A percentile compares a stretch with the other conserved stretches of the same genome.
phyloP scores from a whole-genome alignment of 345 rosid species.

The Eutrema japonicum region DNA sequence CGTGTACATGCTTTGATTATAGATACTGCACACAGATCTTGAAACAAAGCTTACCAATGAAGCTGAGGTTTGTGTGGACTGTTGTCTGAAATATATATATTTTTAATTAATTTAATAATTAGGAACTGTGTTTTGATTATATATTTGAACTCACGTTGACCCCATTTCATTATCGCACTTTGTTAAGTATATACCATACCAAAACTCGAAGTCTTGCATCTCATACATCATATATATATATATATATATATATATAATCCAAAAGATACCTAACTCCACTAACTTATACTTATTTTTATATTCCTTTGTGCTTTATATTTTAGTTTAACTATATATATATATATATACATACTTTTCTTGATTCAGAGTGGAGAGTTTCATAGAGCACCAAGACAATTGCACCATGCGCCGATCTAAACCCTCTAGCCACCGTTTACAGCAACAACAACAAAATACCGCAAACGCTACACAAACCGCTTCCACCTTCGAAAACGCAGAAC shows the following conservation, averaged over 20 bases:
- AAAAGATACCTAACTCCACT: conserved; percentile 46
- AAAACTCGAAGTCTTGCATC: conserved; percentile 39
- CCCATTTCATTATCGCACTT: conserved; percentile 37
- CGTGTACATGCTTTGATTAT: conserved; percentile 37
- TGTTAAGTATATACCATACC: conserved; percentile 36
- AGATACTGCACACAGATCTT: conserved; percentile 24
- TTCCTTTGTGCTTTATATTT: conserved; percentile 31
- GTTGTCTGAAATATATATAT: conserved; percentile 3
- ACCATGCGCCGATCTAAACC: conserved; percentile 60
- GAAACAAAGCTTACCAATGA: conserved; percentile 32
- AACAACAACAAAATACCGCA: conserved; percentile 38
- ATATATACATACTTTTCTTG: conserved; percentile 20
- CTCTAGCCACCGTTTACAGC: conserved; percentile 50
- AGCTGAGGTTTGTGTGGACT: conserved; percentile 32
- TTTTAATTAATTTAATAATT: conserved; percentile 2
- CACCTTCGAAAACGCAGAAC: conserved; percentile 55
- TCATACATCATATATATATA: conserved; percentile 22
- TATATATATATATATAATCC: conserved; percentile 35
- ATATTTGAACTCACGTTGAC: conserved; percentile 39
- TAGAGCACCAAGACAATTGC: conserved; percentile 96
- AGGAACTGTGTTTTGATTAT: conserved; percentile 35
- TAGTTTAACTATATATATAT: conserved; percentile 3
- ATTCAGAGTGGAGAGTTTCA: conserved; percentile 94
- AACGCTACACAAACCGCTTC: conserved; percentile 46
- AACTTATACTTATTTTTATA: conserved; percentile 24